Base-by-base conservation (phyloP, 768 basidiomycete genomes). In the Suillus brevipes region DNA sequence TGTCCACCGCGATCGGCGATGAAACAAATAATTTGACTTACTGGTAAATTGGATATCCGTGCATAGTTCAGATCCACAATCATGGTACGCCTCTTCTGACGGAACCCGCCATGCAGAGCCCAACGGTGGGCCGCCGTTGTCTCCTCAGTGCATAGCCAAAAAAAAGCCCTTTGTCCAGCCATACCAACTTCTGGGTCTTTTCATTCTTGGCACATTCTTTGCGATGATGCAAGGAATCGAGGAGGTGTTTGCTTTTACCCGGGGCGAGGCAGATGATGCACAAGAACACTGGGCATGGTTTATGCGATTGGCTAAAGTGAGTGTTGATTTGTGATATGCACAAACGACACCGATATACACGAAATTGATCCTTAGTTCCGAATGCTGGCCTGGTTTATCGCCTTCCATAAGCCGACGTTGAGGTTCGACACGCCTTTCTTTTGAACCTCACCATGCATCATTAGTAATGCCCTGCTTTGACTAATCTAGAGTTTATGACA, bases 211-310 rank as follows among this genome's bases (percentile, higher is more conserved):
- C 31, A 13, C 14, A 25, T 62, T 25, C 50, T 62, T 34, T 18
- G 23, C 4, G 20, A 37, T 62, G 28, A 20, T 1, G 38, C 50
- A 62, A 37, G 31, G 25, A 10, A n/a, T 62, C 13, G 61, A 62
- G 6, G 20, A 62, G 49, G 34, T 49, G 23, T 38, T 7, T 45
- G 20, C 31, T 31, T 47, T 53, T 13, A 20, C 61, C 31, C 23
- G 36, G 10, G 3, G 25, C 18, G 20, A 62, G 6, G 47, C 5
- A 34, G 20, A 25, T 37, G 36, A 37, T 18, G 9, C 28, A 14
- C n/a, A 52, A 28, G 12, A 53, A 62, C 34, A 50, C 2, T 62
- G n/a, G 50, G 16, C 61, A 37, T 37, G 61, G 61, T 62, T 56
- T 50, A 47, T 56, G n/a, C 13, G 36, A 13, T 58, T 58, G 14